Evolutionary conservation across 176 grass and related monocot species (phyloP), one percentile per base, ranked within the genome.

Genomic region (Melocanna baccifera): DNA sequence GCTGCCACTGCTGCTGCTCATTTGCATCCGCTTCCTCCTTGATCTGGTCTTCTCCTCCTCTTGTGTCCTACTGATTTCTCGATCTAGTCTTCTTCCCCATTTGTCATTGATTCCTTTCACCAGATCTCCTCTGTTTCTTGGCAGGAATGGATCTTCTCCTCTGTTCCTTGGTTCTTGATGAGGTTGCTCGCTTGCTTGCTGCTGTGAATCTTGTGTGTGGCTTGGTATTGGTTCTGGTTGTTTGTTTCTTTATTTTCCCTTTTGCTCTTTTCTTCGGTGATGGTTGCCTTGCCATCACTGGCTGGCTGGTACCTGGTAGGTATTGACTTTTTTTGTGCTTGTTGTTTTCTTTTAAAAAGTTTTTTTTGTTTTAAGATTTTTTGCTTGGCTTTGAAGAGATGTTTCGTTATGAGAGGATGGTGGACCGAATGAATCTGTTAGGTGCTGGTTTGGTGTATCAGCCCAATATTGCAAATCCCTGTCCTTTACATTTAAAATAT

Each of bases 111-210:
- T 0, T 1, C 43, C 4, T 46, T 9, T 30, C 26, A 6, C 58
- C 55, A 89, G 82, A 89, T 85, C 82, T 61, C 48, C 45, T 28
- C 71, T 7, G 41, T 7, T 48, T 20, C 51, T 73, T 45, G 48
- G 53, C 10, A 12, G 43, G 43, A 45, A 12, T 11, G 43, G 82
- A 89, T 85, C 82, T 68, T 69, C 12, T 41, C 7, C 45, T 28
- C 59, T 12, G 41, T 7, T 48, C 52, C 51, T 73, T 45, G 48
- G 53, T 58, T 46, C 23, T 28, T 62, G 75, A 29, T 4, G 12
- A 12, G 20, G 57, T 29, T 13, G 47, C 22, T 59, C 9, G 25
- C 61, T 63, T 15, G 25, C 61, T 30, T 58, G 19, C 5, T 15
- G 29, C 1, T 37, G 32, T 67, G 32, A 67, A 19, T 36, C 53